A percentile compares a stretch with the other conserved stretches of the same genome.
These are phyloP conservation scores for Nymphaea colorata DNA, from an alignment of 164 flowering plant species.

Conservation along the genomic window DNA sequence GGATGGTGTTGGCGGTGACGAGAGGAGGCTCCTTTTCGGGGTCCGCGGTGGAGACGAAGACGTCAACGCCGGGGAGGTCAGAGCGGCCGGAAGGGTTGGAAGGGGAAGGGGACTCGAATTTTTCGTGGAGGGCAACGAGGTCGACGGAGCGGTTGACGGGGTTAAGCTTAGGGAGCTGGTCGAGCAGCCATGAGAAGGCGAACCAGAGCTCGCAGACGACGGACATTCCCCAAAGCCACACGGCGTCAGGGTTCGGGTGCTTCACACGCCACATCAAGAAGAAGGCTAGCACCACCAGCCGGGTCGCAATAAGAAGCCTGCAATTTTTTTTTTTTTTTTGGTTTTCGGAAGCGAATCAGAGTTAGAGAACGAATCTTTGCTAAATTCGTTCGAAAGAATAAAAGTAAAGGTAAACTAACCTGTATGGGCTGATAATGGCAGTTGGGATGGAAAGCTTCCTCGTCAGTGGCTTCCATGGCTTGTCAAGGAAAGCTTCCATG, in stretches of 20 bases:
- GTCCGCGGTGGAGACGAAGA: slow-evolving; percentile 77
- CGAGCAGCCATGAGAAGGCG: slow-evolving; percentile 76
- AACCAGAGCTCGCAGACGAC: slow-evolving; percentile 70
- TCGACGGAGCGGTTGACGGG: slow-evolving; percentile 57
- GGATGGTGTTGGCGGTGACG: slow-evolving; percentile 66
- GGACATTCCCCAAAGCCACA: slow-evolving; percentile 73
- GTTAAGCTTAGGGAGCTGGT: slow-evolving; percentile 57
- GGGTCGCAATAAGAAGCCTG: slow-evolving; percentile 38
- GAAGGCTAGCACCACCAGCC: slow-evolving; percentile 36
- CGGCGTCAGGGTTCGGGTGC: slow-evolving; percentile 54
- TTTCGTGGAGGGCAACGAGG: slow-evolving; percentile 42
- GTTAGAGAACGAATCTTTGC: background rate
- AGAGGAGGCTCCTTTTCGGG: slow-evolving; percentile 84
- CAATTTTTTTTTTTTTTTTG: too few relatives aligned
- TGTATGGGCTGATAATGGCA: slow-evolving; percentile 66
- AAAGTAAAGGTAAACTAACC: slow-evolving; percentile 14
- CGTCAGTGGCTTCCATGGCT: slow-evolving; percentile 78
- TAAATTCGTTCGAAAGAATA: background rate
- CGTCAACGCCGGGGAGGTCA: slow-evolving; percentile 65
- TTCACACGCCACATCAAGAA: slow-evolving; percentile 56
- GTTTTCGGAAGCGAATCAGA: background rate
- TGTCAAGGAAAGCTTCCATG: slow-evolving; percentile 35
- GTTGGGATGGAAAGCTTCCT: slow-evolving; percentile 35
- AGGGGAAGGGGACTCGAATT: slow-evolving; percentile 64
- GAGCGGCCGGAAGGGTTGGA: slow-evolving; percentile 60